Evolutionary conservation across 495 filamentous ascomycete species (phyloP).

Genomic region (Aspergillus taichungensis): DNA sequence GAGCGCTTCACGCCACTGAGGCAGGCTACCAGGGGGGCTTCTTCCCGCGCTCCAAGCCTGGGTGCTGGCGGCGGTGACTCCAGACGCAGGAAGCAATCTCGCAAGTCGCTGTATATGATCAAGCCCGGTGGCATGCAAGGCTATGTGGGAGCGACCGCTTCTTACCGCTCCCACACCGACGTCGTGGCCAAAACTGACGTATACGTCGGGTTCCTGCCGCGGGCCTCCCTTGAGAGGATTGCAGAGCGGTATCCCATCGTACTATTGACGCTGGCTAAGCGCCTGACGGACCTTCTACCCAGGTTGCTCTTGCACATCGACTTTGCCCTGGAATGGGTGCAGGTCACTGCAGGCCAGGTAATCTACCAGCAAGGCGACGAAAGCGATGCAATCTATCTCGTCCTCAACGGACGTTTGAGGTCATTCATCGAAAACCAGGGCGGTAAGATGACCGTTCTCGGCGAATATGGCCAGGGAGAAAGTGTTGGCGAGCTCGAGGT

Average conservation of each 20-base stretch:
- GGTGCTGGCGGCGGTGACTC: conserved; percentile 26
- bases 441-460: conserved; percentile 78
- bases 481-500: conserved; percentile 97
- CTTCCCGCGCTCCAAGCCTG: conserved; percentile 30
- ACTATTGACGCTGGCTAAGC: conserved; percentile 88
- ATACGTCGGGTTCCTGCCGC: conserved; percentile 90
- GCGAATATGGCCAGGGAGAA: conserved; percentile 93
- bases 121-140: conserved; percentile 94
- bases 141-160: conserved; percentile 87
- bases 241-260: conserved; percentile 90
- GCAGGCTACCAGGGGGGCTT: conserved; percentile 34
- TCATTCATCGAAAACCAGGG: conserved; percentile 69
- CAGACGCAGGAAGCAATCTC: conserved; percentile 41
- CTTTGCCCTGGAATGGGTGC: conserved; percentile 96
- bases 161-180: conserved; percentile 91
- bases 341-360: conserved; percentile 88
- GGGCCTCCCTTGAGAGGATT: conserved; percentile 78
- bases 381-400: conserved; percentile 97
- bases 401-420: conserved; percentile 82
- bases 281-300: conserved; percentile 80
- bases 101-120: conserved; percentile 79
- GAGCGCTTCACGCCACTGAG: conserved; percentile 41
- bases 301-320: conserved; percentile 94
- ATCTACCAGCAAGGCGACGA: conserved; percentile 92
- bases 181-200: conserved; percentile 97